Conservation (phyloP, 495 filamentous ascomycete species). For the Neurospora intermedia region DNA sequence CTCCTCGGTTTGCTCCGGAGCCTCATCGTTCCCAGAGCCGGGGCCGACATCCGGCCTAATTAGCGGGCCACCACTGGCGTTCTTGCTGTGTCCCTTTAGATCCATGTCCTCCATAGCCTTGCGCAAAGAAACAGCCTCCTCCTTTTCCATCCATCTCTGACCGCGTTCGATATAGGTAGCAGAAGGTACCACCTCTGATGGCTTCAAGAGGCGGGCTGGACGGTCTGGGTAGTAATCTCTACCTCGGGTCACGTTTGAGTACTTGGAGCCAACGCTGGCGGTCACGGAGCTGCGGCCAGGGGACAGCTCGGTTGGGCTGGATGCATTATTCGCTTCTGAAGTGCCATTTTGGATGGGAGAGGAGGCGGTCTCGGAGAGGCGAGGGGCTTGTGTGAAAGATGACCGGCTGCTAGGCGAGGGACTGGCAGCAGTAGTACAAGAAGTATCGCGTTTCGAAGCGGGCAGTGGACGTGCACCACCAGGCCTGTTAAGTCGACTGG, state of each 20-base stretch:
- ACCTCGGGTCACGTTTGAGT: conserved; percentile 26
- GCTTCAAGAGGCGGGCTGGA: conserved; percentile 30
- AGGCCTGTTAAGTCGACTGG: conserved; percentile 65
- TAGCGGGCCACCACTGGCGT: conserved; percentile 9
- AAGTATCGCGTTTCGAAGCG: conserved; percentile 22
- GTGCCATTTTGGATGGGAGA: conserved; percentile 22
- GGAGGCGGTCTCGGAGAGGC: conserved; percentile 31
- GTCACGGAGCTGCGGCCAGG: conserved; percentile 16
- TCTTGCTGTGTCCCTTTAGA: conserved; percentile 19
- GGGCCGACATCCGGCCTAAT: neutral
- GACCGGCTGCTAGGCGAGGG: conserved; percentile 17
- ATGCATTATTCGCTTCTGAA: conserved; percentile 15
- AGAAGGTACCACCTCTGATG: conserved; percentile 43
- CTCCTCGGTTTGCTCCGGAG: conserved; percentile 34
- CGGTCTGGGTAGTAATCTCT: conserved; percentile 35
- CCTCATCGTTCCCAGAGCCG: neutral
- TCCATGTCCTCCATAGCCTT: conserved; percentile 71
- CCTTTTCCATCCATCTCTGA: conserved; percentile 75
- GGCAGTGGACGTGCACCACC: conserved; percentile 73
- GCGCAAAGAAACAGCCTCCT: conserved; percentile 67
- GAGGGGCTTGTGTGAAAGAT: conserved; percentile 23
- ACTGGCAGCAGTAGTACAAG: conserved; percentile 7
- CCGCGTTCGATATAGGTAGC: conserved; percentile 69
- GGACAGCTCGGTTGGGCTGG: neutral
- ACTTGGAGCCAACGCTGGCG: conserved; percentile 31